phyloP scores from a whole-genome alignment of 164 flowering plant species.

The Magnolia sinica region DNA sequence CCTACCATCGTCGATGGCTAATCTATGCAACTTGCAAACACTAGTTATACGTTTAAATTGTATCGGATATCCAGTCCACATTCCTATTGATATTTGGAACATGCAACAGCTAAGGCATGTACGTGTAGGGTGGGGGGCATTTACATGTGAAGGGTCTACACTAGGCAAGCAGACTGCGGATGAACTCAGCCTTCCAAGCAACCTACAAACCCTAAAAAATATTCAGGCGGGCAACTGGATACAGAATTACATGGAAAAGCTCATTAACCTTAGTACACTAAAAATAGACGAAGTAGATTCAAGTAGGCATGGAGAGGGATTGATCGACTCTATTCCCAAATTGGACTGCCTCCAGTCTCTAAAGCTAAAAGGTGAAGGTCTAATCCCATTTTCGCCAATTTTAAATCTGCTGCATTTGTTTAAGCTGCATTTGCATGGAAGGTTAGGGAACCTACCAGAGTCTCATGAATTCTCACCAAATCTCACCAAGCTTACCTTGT shows the following conservation, averaged over 20 bases:
- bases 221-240: neutral
- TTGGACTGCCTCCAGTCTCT: neutral
- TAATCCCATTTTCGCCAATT: neutral
- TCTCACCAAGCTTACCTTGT: neutral
- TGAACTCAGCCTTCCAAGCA: neutral
- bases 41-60: neutral
- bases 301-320: neutral
- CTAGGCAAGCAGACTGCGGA: neutral
- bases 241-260: neutral
- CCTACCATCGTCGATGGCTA: neutral
- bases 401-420: neutral
- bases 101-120: neutral
- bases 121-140: neutral
- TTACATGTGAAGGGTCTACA: neutral
- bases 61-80: too few species aligned
- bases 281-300: neutral
- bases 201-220: neutral
- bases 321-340: neutral
- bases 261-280: neutral
- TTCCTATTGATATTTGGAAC: neutral
- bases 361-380: accelerated
- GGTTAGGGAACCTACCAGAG: neutral
- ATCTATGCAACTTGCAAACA: neutral
- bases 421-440: neutral
- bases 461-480: neutral